These are phyloP conservation scores for Circinella umbellata DNA, from an alignment of 371 early-diverging fungal genomes.

Conservation along the genomic window DNA sequence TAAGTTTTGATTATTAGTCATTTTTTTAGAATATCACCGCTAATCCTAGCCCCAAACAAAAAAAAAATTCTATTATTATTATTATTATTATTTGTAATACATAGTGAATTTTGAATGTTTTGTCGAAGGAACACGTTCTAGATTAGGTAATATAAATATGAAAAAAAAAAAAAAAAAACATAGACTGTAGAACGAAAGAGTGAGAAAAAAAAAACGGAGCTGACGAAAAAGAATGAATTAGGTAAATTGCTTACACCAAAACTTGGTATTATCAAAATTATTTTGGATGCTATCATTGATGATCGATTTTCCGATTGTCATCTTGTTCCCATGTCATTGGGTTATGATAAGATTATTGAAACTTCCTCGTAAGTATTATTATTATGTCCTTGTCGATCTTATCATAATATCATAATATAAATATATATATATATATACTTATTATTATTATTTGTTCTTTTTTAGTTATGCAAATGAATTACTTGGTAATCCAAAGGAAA, in stretches of 20 bases:
- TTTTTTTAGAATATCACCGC: neutral
- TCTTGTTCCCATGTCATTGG: conserved; percentile 85
- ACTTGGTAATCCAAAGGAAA: conserved; percentile 83
- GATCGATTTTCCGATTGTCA: conserved; percentile 71
- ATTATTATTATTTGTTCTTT: too few species aligned
- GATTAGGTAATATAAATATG: conserved; percentile 52
- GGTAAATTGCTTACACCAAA: conserved; percentile 82
- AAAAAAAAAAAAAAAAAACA: neutral
- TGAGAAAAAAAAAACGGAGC: neutral
- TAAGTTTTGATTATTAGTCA: conserved; percentile 25
- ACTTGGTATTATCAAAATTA: conserved; percentile 83
- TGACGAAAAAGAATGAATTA: conserved; percentile 13
- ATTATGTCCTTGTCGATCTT: too few species aligned
- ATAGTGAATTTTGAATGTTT: conserved; percentile 84
- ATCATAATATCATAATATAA: too few species aligned
- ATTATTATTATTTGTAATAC: neutral
- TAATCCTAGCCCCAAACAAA: too few species aligned
- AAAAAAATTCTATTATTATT: neutral
- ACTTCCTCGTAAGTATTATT: conserved; percentile 66
- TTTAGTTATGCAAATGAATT: conserved; percentile 69
- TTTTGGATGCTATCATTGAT: conserved; percentile 74
- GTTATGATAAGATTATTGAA: conserved; percentile 90
- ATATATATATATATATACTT: too few species aligned
- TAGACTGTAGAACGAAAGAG: neutral
- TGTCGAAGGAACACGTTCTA: conserved; percentile 86